phyloP scores from a whole-genome alignment of 129 eudicot species.

The Saussurea involucrata region DNA sequence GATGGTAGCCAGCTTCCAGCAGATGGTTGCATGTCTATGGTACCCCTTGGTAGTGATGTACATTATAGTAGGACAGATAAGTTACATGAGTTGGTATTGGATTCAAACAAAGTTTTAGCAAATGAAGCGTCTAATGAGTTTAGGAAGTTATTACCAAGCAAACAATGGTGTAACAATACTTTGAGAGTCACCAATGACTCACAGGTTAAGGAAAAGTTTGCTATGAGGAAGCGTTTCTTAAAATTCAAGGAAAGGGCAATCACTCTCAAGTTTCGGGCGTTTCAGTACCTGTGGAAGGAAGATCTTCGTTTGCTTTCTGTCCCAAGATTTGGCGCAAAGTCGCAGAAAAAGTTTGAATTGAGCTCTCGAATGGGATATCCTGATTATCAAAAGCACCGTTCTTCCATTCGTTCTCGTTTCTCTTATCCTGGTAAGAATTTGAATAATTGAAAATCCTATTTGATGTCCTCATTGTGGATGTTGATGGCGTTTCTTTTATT shows the following conservation, averaged over 20 bases:
- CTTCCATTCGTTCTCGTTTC: constrained; percentile 56
- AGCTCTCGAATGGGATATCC: constrained; percentile 32
- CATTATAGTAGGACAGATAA: constrained; percentile 11
- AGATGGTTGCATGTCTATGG: constrained; percentile 4
- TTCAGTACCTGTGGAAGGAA: constrained; percentile 82
- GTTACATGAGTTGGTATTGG: constrained; percentile 32
- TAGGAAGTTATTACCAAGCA: constrained; percentile 50
- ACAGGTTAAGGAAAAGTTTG: constrained; percentile 39
- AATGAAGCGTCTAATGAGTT: constrained; percentile 43
- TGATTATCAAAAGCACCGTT: constrained; percentile 56
- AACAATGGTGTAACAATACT: constrained; percentile 7
- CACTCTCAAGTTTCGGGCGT: constrained; percentile 57
- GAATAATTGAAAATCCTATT: neutral
- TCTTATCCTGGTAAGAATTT: constrained; percentile 59
- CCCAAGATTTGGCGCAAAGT: constrained; percentile 46
- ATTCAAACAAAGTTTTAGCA: constrained; percentile 57
- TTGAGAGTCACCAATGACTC: constrained; percentile 16
- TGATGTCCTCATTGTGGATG: neutral
- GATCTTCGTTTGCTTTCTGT: constrained; percentile 57
- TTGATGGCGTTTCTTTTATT: neutral
- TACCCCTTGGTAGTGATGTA: constrained; percentile 2
- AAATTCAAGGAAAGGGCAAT: constrained; percentile 69
- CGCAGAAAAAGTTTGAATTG: constrained; percentile 69
- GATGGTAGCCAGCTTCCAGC: constrained; percentile 21
- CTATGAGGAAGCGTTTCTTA: constrained; percentile 47